Evolutionary conservation across 1,284 basidiomycete species (phyloP), one percentile per base, ranked within the genome.

Genomic region (Peniophora sp.): DNA sequence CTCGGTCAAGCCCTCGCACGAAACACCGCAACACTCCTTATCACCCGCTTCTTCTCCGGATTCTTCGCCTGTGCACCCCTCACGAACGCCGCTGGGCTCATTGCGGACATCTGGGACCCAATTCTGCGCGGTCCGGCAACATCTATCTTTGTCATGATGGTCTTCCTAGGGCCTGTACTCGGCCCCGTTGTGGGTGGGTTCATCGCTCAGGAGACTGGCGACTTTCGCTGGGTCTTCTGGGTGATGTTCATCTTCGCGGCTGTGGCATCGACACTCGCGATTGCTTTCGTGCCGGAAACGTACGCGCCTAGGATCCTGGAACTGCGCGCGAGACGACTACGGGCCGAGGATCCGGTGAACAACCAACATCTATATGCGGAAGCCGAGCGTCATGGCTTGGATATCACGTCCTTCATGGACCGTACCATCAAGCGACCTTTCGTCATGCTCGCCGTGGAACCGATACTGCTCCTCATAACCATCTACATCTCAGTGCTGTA

Each of bases 401-500:
- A 79, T 0, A 34, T 75, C 22, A 66, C 60, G 20, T 75, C 76
- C 9, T 61, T 87, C 36, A 35, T 81, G 8, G 66, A 76, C 47
- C 73, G 78, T 14, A 85, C 83, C 0, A 47, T 86, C 23, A 72
- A 73, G 54, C 71, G 82, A 0, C 84, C 85, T 0, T 81, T 85
- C 66, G 62, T 74, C 47, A 86, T 88, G 81, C 73, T 89, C 43
- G 60, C 64, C 3, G 68, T 72, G 52, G 86, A 89, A 61, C 83
- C 83, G 2, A 84, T 88, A 54, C 66, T 88, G 18, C 65, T 85
- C 8, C 69, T 85, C 17, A 70, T 85, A 58, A 85, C 83, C 2
- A 53, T 83, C 32, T 88, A 89, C 66, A 74, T 89, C 11, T 78
- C 82, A 11, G 62, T 86, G 51, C 76, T 86, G 11, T 87, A 87